Percentiles rank a stretch among this genome's conserved stretches.
Evolutionary conservation across 139 green algal species (phyloP).

Genomic region (Nannochloris sp.): DNA sequence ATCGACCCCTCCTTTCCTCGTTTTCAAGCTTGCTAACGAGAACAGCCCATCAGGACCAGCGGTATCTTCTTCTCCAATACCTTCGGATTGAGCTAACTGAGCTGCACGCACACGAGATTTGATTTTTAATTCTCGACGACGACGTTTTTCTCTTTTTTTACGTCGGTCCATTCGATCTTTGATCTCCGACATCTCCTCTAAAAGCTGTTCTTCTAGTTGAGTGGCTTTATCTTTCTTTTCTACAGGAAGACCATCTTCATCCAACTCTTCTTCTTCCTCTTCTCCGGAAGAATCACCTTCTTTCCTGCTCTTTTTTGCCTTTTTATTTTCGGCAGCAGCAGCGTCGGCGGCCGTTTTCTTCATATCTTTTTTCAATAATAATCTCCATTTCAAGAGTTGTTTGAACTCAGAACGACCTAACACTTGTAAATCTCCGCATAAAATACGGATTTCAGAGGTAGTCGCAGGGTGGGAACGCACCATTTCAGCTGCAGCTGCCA

Average conservation of each 20-base stretch:
- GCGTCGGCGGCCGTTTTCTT: slow-evolving; percentile 4
- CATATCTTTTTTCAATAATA: slow-evolving; percentile 25
- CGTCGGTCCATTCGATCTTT: slow-evolving; percentile 54
- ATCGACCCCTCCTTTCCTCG: neutral
- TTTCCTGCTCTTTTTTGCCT: neutral
- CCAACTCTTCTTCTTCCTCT: neutral
- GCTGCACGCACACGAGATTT: slow-evolving; percentile 62
- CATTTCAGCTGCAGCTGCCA: slow-evolving; percentile 8
- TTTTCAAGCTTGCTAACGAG: slow-evolving; percentile 18
- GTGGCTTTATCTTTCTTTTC: slow-evolving; percentile 38
- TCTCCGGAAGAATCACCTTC: neutral
- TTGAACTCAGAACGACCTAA: slow-evolving; percentile 91
- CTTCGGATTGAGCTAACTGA: slow-evolving; percentile 45
- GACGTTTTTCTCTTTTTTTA: slow-evolving; percentile 57
- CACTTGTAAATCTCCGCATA: slow-evolving; percentile 85
- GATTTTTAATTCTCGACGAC: slow-evolving; percentile 65
- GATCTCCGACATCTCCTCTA: slow-evolving; percentile 86
- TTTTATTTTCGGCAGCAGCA: too few relatives aligned
- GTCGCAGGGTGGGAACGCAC: slow-evolving; percentile 62
- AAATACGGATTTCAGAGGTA: slow-evolving; percentile 59
- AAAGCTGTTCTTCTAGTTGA: slow-evolving; percentile 52
- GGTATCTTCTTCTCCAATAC: slow-evolving; percentile 31
- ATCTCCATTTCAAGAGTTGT: slow-evolving; percentile 75
- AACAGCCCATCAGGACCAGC: slow-evolving; percentile 36
- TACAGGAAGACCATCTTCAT: slow-evolving; percentile 2